phyloP scores from a whole-genome alignment of 805 yeast species.

The Wickerhamiella sergipiensis region DNA sequence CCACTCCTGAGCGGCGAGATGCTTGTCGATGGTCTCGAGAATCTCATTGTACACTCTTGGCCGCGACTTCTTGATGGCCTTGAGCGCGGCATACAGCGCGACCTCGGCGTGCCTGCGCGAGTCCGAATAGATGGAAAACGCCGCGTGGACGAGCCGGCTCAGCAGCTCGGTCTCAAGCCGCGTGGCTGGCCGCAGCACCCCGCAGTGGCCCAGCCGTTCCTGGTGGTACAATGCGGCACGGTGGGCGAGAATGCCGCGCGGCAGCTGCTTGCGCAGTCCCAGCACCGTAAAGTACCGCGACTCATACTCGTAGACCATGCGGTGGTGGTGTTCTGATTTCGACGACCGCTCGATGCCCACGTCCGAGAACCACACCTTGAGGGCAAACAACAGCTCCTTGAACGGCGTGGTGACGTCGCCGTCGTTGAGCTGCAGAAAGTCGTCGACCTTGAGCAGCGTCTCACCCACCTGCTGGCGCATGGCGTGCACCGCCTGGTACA shows the following conservation, averaged over 20 bases:
- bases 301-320: constrained; percentile 41
- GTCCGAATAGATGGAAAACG: constrained; percentile 57
- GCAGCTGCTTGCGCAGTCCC: constrained; percentile 51
- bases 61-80: constrained; percentile 55
- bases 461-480: constrained; percentile 47
- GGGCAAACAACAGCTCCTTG: constrained; percentile 45
- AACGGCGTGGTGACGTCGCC: constrained; percentile 48
- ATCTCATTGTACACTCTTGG: constrained; percentile 38
- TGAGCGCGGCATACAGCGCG: constrained; percentile 53
- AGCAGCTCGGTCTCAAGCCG: constrained; percentile 49
- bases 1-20: constrained; percentile 35
- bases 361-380: constrained; percentile 68
- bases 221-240: constrained; percentile 62
- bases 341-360: constrained; percentile 60
- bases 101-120: constrained; percentile 59
- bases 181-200: constrained; percentile 60
- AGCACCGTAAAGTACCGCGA: constrained; percentile 49
- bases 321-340: constrained; percentile 39
- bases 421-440: constrained; percentile 30
- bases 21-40: constrained; percentile 35
- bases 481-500: constrained; percentile 43
- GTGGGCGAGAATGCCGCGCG: constrained; percentile 66
- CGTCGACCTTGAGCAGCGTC: constrained; percentile 32
- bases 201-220: constrained; percentile 55
- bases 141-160: constrained; percentile 46